A percentile compares a stretch with the other conserved stretches of the same genome.
phyloP scores from a whole-genome alignment of 305 asterid genomes.

The Ajuga reptans region DNA sequence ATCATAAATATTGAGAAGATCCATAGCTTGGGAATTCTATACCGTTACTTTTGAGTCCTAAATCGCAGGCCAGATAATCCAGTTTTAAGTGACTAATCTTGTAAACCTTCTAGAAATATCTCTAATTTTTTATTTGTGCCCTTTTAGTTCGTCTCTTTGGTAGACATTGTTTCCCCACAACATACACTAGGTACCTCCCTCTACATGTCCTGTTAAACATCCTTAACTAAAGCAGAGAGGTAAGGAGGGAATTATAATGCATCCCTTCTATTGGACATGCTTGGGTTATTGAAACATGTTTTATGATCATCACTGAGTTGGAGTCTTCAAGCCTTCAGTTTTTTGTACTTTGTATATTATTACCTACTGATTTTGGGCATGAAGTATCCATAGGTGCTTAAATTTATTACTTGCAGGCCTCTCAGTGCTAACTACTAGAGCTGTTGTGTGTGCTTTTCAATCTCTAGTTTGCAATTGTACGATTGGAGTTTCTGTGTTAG shows the following conservation, averaged over 20 bases:
- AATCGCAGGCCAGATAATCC: too few species aligned
- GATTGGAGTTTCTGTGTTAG: not conserved
- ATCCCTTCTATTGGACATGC: too few species aligned
- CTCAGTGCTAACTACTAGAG: not conserved
- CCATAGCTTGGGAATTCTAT: too few species aligned
- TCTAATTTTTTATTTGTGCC: too few species aligned
- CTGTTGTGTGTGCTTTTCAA: not conserved
- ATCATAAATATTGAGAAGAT: not conserved
- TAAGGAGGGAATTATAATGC: not conserved
- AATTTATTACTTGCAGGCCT: not conserved
- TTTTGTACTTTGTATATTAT: too few species aligned
- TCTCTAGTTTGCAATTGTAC: not conserved
- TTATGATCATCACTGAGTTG: not conserved
- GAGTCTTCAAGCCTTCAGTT: not conserved
- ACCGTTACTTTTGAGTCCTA: too few species aligned
- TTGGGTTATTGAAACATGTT: not conserved
- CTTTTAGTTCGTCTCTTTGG: too few species aligned
- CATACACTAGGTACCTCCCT: not conserved
- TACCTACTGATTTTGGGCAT: not conserved
- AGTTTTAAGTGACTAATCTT: not conserved
- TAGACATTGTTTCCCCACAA: not conserved
- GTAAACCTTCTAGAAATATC: too few species aligned
- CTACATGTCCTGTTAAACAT: not conserved
- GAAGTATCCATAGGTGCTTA: not conserved
- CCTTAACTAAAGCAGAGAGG: not conserved